Conservation (phyloP, 2,329 filamentous ascomycete genomes). For the Lachnellula arida region DNA sequence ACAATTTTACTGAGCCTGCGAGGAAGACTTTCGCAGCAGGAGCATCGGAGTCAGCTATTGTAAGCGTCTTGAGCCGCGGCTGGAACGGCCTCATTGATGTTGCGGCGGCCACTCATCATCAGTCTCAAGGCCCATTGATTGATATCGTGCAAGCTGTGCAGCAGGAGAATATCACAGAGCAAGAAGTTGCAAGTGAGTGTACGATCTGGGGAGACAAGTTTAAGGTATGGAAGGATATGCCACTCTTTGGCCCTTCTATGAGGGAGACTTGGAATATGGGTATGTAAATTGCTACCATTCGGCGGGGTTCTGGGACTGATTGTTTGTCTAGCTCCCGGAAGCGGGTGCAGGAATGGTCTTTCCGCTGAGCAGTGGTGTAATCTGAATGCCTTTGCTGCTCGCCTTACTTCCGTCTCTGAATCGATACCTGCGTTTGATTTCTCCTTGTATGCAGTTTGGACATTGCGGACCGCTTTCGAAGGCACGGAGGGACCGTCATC, state of each 20-base stretch:
- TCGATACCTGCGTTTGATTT: constrained; percentile 22
- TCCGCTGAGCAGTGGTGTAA: constrained; percentile 18
- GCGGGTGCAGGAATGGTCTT: constrained; percentile 10
- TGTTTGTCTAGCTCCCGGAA: constrained; percentile 10
- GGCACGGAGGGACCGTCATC: constrained; percentile 5
- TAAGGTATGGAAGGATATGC: constrained; percentile 29
- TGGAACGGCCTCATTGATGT: constrained; percentile 24
- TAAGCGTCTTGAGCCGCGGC: constrained; percentile 15
- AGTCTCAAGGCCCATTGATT: constrained; percentile 22
- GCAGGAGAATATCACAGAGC: constrained; percentile 12
- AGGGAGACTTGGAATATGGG: constrained; percentile 30
- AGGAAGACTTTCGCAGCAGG: neutral
- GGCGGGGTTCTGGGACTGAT: neutral
- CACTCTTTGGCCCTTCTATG: constrained; percentile 26
- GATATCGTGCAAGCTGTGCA: constrained; percentile 21
- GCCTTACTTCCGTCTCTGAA: constrained; percentile 20
- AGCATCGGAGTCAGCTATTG: neutral
- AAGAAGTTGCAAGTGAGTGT: constrained; percentile 14
- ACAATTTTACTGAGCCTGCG: neutral
- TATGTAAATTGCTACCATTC: constrained; percentile 5
- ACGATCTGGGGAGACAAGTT: constrained; percentile 17
- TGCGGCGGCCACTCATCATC: constrained; percentile 18
- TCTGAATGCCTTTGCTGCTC: constrained; percentile 25
- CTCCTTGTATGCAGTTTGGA: constrained; percentile 30
- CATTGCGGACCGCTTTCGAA: constrained; percentile 29